Evolutionary conservation across 2,329 filamentous ascomycete genomes (phyloP).

Genomic region (Ophiostoma ulmi): DNA sequence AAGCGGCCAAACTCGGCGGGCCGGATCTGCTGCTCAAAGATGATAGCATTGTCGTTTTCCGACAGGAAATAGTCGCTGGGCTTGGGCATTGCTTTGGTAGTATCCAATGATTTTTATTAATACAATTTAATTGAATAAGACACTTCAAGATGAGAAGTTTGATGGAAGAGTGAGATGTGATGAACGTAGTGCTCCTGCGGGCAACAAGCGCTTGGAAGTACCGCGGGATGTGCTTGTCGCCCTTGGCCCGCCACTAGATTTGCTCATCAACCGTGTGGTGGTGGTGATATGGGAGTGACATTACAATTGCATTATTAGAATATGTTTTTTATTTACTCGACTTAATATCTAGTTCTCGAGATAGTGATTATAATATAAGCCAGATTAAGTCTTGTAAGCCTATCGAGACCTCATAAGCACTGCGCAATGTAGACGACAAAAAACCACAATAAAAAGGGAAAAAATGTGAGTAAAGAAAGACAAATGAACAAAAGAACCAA

Average conservation of each 20-base stretch:
- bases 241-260: neutral
- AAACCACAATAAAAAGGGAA: neutral
- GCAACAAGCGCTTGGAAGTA: neutral
- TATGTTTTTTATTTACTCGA: no score
- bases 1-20: conserved; percentile 27
- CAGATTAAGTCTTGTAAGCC: neutral
- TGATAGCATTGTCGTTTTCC: conserved; percentile 29
- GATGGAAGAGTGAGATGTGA: neutral
- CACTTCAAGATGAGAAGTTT: neutral
- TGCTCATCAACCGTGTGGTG: neutral
- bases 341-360: no score
- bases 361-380: no score
- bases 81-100: neutral
- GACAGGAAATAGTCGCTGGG: conserved; percentile 22
- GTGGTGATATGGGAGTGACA: neutral
- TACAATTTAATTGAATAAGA: neutral
- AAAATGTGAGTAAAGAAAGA: neutral
- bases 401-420: neutral
- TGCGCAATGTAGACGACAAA: neutral
- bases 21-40: conserved; percentile 30
- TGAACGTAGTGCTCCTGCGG: neutral
- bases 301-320: no score
- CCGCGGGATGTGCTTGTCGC: neutral
- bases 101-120: neutral
- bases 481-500: neutral